These are phyloP conservation scores for Hypsizygus marmoreus DNA, from an alignment of 768 basidiomycete genomes.

Conservation along the genomic window DNA sequence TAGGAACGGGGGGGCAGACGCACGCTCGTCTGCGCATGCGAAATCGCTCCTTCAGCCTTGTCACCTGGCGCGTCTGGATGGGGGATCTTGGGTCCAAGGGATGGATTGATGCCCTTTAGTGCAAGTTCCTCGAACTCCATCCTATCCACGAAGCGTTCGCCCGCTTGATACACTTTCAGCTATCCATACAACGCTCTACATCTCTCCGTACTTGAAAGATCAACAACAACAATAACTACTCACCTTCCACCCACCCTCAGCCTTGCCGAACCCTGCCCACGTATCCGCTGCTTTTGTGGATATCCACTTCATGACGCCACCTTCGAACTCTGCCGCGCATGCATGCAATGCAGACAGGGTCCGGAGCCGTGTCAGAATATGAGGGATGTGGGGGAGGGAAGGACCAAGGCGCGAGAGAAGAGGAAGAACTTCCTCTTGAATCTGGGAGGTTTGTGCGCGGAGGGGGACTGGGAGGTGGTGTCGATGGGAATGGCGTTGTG, in stretches of 20 bases:
- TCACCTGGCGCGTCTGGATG: constrained; percentile 19
- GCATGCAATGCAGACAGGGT: constrained; percentile 83
- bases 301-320: constrained; percentile 50
- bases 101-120: constrained; percentile 71
- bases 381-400: constrained; percentile 79
- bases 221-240: constrained; percentile 20
- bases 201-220: background rate
- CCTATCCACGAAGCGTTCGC: constrained; percentile 68
- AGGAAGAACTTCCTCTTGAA: constrained; percentile 66
- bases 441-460: constrained; percentile 27
- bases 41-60: constrained; percentile 21
- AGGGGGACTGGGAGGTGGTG: constrained; percentile 44
- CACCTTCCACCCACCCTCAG: constrained; percentile 76
- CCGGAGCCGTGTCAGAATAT: constrained; percentile 85
- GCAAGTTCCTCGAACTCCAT: constrained; percentile 83
- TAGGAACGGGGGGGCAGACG: too few relatives aligned
- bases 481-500: constrained; percentile 47
- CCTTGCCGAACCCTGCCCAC: constrained; percentile 73
- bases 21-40: constrained; percentile 11
- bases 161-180: constrained; percentile 61
- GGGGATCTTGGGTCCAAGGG: constrained; percentile 56
- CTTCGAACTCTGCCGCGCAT: constrained; percentile 77
- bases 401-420: constrained; percentile 71
- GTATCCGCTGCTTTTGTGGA: constrained; percentile 51
- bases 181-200: constrained; percentile 27